Base-by-base conservation (phyloP, 2,329 filamentous ascomycete genomes). In the Ceratocystis ficicola region DNA sequence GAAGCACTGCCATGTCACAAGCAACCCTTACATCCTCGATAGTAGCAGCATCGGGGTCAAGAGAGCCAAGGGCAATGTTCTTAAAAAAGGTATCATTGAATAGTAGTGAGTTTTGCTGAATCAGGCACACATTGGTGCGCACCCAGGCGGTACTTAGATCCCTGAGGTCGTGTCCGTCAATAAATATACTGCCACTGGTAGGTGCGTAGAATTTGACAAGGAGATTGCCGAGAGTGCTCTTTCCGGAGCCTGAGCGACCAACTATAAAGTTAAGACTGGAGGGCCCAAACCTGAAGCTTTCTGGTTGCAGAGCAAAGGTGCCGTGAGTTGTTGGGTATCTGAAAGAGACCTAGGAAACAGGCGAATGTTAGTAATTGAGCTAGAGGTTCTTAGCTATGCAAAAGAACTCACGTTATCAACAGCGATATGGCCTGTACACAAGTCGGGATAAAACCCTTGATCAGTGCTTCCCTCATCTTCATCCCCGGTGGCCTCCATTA, bases 21-120 rank as follows among this genome's bases (percentile, higher is more conserved):
- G 88, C 87, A 1, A 77, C 73, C 62, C 80, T 74, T 10, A 95
- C 79, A 0, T 87, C 81, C 0, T 63, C 30, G 25, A 67, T 17
- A 0, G 78, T 79, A 0, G 84, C 80, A 0, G 72, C 70, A 0
- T 78, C 74, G 8, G 81, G 78, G 36, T 81, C 73, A 10, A 36
- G 62, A 3, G 81, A 80, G 0, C 90, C 92, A 52, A 96, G 81
- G 0, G 86, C 83, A 50, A 97, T 85, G 69, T 97, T 99, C 25
- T 80, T 81, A 66, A 83, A 82, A 20, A 97, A 80, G 0, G 86
- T 89, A 68, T 93, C 90, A 68, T 89, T 85, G 76, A 97, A 96
- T 0, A 97, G 76, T 32, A 63, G 68, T 22, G 86, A 92, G 15
- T 86, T 81, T 72, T 97, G 94, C 70, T 96, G 91, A 0, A 96